Base-by-base conservation (phyloP, 257 asterid species). In the Sherardia arvensis region DNA sequence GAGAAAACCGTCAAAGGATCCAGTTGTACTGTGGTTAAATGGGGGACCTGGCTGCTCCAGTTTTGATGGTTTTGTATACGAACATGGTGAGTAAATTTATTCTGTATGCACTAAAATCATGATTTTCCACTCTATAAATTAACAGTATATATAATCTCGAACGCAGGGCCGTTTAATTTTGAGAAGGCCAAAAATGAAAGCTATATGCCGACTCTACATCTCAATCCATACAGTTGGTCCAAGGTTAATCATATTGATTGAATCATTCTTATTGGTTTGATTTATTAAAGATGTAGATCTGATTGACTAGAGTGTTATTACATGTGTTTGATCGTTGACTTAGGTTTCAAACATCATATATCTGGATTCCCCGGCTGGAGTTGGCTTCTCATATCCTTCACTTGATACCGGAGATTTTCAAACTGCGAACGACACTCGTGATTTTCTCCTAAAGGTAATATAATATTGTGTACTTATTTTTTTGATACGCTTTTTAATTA, bases 41-140 rank as follows among this genome's bases (percentile, higher is more conserved):
- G 86, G 92, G 48, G 86, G 88, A 29, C 86, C 88, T 11, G 86
- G 86, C 47, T 82, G 92, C 73, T 82, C 92, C 23, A 82, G 92
- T 69, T 80, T 85, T 23, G 92, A 85, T 78, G 91, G 92, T 49
- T 85, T 85, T 75, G 80, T 85, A 53, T 85, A 82, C 58, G 86
- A 85, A 59, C 85, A 82, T 67, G 88, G 91, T 85, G 60, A n/a
- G n/a, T n/a, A 18, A 12, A 7, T 40, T 34, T 34, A 34, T 34
- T n/a, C n/a, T n/a, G n/a, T n/a, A 30, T 6, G 34, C 34, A 30
- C 6, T 30, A 6, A 30, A 30, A 30, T 30, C 34, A 30, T 30
- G 34, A 30, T 30, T 30, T 30, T n/a, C n/a, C n/a, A n/a, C n/a
- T n/a, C n/a, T n/a, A n/a, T n/a, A n/a, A n/a, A n/a, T n/a, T n/a